Evolutionary conservation across 805 yeast species (phyloP).

Genomic region (Teunomyces kruisii): DNA sequence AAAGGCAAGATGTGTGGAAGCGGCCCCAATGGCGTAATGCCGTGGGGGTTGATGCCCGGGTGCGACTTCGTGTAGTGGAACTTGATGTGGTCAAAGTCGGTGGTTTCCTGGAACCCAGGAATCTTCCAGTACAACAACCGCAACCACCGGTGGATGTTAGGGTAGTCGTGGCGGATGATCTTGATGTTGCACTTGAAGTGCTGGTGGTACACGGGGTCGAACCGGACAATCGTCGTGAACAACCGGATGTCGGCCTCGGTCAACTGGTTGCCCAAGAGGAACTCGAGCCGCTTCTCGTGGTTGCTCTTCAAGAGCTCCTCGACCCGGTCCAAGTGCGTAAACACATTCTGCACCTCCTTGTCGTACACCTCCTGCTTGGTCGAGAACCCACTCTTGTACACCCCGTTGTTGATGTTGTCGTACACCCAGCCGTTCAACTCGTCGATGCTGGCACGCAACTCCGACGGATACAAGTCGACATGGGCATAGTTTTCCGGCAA

Average conservation of each 20-base stretch:
- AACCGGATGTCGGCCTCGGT: conserved; percentile 92
- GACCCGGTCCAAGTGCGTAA: conserved; percentile 65
- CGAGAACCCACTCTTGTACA: conserved; percentile 90
- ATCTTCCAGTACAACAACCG: conserved; percentile 77
- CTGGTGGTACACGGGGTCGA: conserved; percentile 91
- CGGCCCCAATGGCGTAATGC: conserved; percentile 89
- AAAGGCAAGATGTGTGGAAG: conserved; percentile 61
- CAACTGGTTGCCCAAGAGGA: conserved; percentile 59
- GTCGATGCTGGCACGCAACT: conserved; percentile 59
- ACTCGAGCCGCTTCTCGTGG: conserved; percentile 31
- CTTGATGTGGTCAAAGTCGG: conserved; percentile 88
- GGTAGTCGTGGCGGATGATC: conserved; percentile 78
- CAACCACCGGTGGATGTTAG: conserved; percentile 76
- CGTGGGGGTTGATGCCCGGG: conserved; percentile 71
- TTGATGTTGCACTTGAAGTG: conserved; percentile 92
- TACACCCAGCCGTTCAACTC: conserved; percentile 80
- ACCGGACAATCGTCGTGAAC: conserved; percentile 83
- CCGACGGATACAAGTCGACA: conserved; percentile 63
- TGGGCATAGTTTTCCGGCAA: conserved; percentile 48
- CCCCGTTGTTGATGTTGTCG: conserved; percentile 86
- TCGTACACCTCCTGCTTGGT: conserved; percentile 81
- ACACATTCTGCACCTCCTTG: conserved; percentile 59
- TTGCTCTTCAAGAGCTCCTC: conserved; percentile 57
- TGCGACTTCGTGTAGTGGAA: conserved; percentile 89
- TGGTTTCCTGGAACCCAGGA: conserved; percentile 73